A percentile compares a stretch with the other conserved stretches of the same genome.
Conservation (phyloP, 768 basidiomycete species). For the Termitomyces sp. region DNA sequence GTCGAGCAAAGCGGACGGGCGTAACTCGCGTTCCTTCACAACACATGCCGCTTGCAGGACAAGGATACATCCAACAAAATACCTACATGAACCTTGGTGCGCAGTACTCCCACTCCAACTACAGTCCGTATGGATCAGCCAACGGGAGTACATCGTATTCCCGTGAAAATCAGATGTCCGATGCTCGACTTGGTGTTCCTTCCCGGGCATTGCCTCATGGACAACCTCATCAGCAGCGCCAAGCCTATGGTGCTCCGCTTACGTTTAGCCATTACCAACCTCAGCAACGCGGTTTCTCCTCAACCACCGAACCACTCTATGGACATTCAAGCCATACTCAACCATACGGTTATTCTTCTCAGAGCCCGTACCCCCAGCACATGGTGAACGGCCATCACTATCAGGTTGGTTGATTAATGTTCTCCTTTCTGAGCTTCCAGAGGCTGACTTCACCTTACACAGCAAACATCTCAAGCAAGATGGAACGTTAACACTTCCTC, state of each 20-base stretch:
- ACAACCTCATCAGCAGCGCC: slow-evolving; percentile 17
- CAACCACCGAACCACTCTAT: slow-evolving; percentile 18
- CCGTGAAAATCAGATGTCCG: slow-evolving; percentile 9
- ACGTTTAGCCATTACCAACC: slow-evolving; percentile 49
- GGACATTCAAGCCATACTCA: slow-evolving; percentile 15
- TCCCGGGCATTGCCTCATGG: not conserved
- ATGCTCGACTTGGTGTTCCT: slow-evolving; percentile 1
- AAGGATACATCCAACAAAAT: slow-evolving; percentile 8
- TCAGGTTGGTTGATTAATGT: slow-evolving; percentile 10
- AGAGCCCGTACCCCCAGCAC: slow-evolving; percentile 12
- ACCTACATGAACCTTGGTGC: slow-evolving; percentile 8
- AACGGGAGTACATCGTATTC: slow-evolving; percentile 13
- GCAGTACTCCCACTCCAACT: slow-evolving; percentile 8
- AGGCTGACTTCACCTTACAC: not conserved
- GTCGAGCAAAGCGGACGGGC: slow-evolving; percentile 28
- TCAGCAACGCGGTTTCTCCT: slow-evolving; percentile 33
- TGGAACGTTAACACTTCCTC: slow-evolving; percentile 18
- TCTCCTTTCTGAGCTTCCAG: not conserved
- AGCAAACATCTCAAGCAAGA: slow-evolving; percentile 15
- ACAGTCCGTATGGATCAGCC: not conserved
- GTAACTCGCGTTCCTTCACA: slow-evolving; percentile 3
- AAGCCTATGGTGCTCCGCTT: slow-evolving; percentile 20
- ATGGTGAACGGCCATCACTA: slow-evolving; percentile 13
- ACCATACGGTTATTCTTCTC: slow-evolving; percentile 19
- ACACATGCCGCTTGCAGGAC: slow-evolving; percentile 13